Conservation (phyloP, 805 yeast genomes). For the Nakazawaea anatomiae region DNA sequence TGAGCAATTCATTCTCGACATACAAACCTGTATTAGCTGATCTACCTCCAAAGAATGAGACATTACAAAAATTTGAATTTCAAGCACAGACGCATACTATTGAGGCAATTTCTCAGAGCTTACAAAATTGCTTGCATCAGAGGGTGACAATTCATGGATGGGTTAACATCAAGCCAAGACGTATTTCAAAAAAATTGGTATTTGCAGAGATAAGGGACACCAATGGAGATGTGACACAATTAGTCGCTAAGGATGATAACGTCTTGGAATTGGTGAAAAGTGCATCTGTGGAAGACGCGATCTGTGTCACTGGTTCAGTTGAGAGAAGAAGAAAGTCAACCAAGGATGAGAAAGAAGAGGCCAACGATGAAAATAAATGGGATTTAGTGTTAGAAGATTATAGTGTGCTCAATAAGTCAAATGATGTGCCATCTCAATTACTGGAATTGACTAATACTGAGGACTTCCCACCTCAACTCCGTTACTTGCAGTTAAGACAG, state of each 20-base stretch:
- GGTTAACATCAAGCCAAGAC: constrained; percentile 70
- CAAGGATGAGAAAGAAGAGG: constrained; percentile 12
- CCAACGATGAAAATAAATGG: constrained; percentile 27
- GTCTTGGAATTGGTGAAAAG: constrained; percentile 32
- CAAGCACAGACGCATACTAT: constrained; percentile 22
- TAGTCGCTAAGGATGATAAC: constrained; percentile 37
- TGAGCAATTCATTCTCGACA: not conserved
- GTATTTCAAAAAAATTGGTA: constrained; percentile 53
- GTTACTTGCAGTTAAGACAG: constrained; percentile 75
- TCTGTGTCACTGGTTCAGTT: constrained; percentile 57
- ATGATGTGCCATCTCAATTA: constrained; percentile 61
- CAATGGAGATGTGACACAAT: constrained; percentile 61
- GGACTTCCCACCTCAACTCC: constrained; percentile 70
- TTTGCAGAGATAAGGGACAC: constrained; percentile 76
- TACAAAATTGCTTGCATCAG: constrained; percentile 9
- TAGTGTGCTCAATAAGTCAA: constrained; percentile 57
- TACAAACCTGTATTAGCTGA: not conserved
- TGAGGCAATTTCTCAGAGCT: constrained; percentile 12
- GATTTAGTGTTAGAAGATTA: constrained; percentile 53
- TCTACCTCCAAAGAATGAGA: constrained; percentile 4
- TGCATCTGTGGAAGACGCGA: constrained; percentile 68
- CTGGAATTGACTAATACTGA: constrained; percentile 42
- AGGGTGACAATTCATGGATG: constrained; percentile 70
- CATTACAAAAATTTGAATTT: constrained; percentile 17
- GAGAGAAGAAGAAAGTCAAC: constrained; percentile 22